Evolutionary conservation across 345 rosid genomes (phyloP).

Genomic region (Populus simonii): DNA sequence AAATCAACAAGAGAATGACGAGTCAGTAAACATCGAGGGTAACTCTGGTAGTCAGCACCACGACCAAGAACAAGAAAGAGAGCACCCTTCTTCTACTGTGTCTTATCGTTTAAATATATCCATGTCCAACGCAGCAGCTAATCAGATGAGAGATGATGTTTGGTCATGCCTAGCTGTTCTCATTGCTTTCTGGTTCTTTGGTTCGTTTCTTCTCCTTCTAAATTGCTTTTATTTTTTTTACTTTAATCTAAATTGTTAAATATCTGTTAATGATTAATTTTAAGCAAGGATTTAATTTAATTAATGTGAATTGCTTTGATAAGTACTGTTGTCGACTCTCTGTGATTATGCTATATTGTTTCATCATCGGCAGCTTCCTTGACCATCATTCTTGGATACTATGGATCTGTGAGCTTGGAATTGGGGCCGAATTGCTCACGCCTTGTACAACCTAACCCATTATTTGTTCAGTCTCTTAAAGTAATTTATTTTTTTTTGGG

Average conservation of each 20-base stretch:
- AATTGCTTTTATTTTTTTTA: neutral
- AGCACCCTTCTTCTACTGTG: slow-evolving; percentile 8
- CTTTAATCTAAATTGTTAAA: neutral
- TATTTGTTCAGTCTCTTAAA: slow-evolving; percentile 51
- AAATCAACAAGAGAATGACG: slow-evolving; percentile 18
- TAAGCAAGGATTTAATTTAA: neutral
- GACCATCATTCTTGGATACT: slow-evolving; percentile 51
- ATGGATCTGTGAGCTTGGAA: slow-evolving; percentile 40
- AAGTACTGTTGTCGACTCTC: neutral
- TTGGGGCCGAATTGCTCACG: slow-evolving; percentile 46
- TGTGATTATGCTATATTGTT: neutral
- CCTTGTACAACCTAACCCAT: slow-evolving; percentile 37
- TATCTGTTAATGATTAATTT: neutral
- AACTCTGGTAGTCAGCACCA: slow-evolving; percentile 7
- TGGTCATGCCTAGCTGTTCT: slow-evolving; percentile 44
- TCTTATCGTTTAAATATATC: slow-evolving; percentile 30
- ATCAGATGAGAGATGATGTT: slow-evolving; percentile 32
- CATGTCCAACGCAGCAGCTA: slow-evolving; percentile 13
- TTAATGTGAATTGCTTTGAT: neutral
- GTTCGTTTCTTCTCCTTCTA: slow-evolving; percentile 23
- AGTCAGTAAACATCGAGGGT: slow-evolving; percentile 4
- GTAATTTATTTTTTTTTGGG: slow-evolving; percentile 16
- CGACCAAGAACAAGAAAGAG: slow-evolving; percentile 1
- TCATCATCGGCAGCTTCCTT: slow-evolving; percentile 41
- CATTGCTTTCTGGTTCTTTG: slow-evolving; percentile 49